phyloP scores from a whole-genome alignment of 306 rosid species.

The Corylus heterophylla region DNA sequence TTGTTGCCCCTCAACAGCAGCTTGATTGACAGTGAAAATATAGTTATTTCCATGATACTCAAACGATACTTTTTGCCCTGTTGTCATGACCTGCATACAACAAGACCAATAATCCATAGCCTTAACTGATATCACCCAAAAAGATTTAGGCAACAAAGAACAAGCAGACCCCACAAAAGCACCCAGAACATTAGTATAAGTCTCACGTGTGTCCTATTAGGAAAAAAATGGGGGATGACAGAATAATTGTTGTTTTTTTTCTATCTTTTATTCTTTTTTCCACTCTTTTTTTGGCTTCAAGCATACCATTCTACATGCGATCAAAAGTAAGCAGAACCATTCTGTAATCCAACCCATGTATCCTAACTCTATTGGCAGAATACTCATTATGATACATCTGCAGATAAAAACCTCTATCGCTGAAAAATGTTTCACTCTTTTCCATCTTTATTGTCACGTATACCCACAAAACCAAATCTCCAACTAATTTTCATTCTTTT shows the following conservation, averaged over 20 bases:
- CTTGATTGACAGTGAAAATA: constrained; percentile 73
- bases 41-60: constrained; percentile 85
- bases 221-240: neutral
- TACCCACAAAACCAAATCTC: too few species aligned
- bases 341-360: too few species aligned
- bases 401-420: too few species aligned
- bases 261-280: neutral
- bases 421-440: too few species aligned
- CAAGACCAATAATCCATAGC: constrained; percentile 14
- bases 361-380: too few species aligned
- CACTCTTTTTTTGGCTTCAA: neutral
- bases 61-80: constrained; percentile 82
- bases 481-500: too few species aligned
- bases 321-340: too few species aligned
- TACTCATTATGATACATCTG: too few species aligned
- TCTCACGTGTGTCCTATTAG: neutral
- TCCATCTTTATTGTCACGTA: too few species aligned
- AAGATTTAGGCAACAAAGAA: neutral
- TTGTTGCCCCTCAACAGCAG: constrained; percentile 66
- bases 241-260: neutral
- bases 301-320: neutral
- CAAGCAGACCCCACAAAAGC: neutral
- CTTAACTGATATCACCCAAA: constrained; percentile 3
- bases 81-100: constrained; percentile 75
- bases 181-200: neutral